Evolutionary conservation across 2,329 filamentous ascomycete genomes (phyloP), one percentile per base, ranked within the genome.

Genomic region (Monilinia fructicola): DNA sequence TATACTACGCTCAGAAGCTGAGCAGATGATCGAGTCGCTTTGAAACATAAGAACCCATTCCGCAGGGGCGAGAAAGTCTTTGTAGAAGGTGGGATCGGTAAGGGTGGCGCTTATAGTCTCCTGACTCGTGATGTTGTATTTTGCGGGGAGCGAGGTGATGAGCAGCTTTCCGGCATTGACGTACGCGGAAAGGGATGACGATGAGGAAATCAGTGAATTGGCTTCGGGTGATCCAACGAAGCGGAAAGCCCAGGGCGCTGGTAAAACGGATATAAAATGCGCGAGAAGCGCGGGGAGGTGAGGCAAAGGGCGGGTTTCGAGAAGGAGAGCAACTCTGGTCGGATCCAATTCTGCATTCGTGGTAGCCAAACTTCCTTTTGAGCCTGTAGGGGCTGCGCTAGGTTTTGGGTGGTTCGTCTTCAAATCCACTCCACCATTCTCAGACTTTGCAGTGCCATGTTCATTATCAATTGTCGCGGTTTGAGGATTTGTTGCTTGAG

Each of bases 21-120:
- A 80, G 70, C 84, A 86, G 44, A 86, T 76, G 48, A 86, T 84
- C 69, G 81, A 83, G 71, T 86, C 84, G 16, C 80, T 78, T 70
- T 85, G 82, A 70, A 81, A 86, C 69, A 82, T 81, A 54, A 87
- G 77, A 16, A 86, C 75, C 79, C 82, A 84, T 74, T 85, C 83
- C 11, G 81, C 82, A 0, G 78, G 78, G 0, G 81, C 78, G 7
- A 85, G 73, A 54, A 84, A 79, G 67, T 83, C 79, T 70, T 81
- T 76, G 72, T 86, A 87, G 70, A 86, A 82, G 61, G 81, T 78
- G 0, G 77, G 64, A 68, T 83, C 81, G 5, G 84, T 85, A 67
- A 86, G 76, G 40, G 83, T 76, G 54, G 81, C 78, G 67, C 76
- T 80, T 35, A 84, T 78, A 46, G 79, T 77, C 70, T 86, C 83